A percentile compares a stretch with the other conserved stretches of the same genome.
These are phyloP conservation scores for Axilococcus clingmanii DNA, from an alignment of 139 green algal species.

Conservation along the genomic window DNA sequence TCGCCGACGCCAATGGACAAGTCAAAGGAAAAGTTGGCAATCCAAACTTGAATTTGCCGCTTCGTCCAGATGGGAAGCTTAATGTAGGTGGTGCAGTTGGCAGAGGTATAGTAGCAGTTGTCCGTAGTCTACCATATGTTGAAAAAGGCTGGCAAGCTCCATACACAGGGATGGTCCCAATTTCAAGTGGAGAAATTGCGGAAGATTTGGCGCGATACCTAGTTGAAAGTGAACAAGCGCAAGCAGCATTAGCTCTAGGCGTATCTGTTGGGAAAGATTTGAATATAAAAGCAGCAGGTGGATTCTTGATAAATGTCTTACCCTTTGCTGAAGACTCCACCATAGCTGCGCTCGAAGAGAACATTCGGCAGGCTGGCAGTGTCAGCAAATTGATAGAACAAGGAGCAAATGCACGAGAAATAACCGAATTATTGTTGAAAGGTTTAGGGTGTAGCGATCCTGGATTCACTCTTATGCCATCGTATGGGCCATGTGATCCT, in stretches of 20 bases:
- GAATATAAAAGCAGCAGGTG: conserved; percentile 54
- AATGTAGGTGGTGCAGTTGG: conserved; percentile 68
- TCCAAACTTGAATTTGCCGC: conserved; percentile 59
- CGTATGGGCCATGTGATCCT: conserved; percentile 71
- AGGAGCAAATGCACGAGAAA: conserved; percentile 41
- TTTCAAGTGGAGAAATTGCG: conserved; percentile 62
- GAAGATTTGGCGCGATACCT: conserved; percentile 88
- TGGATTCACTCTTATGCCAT: conserved; percentile 34
- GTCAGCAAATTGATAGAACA: conserved; percentile 55
- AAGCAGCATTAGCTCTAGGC: conserved; percentile 74
- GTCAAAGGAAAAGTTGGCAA: conserved; percentile 68
- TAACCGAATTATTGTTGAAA: conserved; percentile 59
- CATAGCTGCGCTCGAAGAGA: conserved; percentile 60
- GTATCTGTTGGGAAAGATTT: conserved; percentile 63
- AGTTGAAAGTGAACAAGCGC: conserved; percentile 57
- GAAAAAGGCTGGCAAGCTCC: conserved; percentile 14
- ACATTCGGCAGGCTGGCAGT: conserved; percentile 45
- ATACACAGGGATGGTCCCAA: conserved; percentile 61
- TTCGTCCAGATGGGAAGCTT: conserved; percentile 73
- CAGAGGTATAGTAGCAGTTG: conserved; percentile 59
- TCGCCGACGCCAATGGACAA: conserved; percentile 42
- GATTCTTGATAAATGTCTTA: conserved; percentile 78
- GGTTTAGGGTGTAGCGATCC: conserved; percentile 37
- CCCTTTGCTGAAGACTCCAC: conserved; percentile 85
- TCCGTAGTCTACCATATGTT: conserved; percentile 41